Evolutionary conservation across 257 asterid species (phyloP).

Genomic region (Echites panduratus): DNA sequence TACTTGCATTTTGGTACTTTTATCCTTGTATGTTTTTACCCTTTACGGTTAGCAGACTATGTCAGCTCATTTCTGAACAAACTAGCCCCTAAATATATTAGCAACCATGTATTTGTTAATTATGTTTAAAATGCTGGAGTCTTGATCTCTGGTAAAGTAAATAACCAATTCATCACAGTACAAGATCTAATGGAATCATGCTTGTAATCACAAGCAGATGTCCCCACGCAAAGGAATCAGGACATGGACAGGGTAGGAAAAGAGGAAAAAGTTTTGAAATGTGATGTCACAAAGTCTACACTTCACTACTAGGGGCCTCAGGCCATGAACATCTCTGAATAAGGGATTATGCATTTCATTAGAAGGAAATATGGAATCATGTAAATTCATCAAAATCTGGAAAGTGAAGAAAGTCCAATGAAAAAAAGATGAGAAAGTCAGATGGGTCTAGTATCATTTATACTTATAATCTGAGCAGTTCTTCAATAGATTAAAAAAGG

Average conservation of each 20-base stretch:
- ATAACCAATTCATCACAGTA: neutral
- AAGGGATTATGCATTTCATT: neutral
- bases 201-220: too few relatives aligned
- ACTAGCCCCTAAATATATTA: neutral
- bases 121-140: neutral
- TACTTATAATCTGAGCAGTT: constrained; percentile 25
- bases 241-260: neutral
- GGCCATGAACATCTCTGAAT: neutral
- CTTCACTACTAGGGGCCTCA: neutral
- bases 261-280: neutral
- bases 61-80: neutral
- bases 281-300: neutral
- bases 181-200: neutral
- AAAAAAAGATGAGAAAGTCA: neutral
- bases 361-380: neutral
- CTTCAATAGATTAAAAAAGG: constrained; percentile 12
- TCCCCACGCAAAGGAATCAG: too few relatives aligned
- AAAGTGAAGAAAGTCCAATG: neutral
- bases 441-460: constrained; percentile 12
- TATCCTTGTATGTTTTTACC: neutral
- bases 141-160: neutral
- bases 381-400: neutral
- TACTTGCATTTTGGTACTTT: neutral
- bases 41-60: neutral
- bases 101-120: neutral